These are phyloP conservation scores for Clarireedia hainanense DNA, from an alignment of 2,329 filamentous ascomycete species.

Conservation along the genomic window DNA sequence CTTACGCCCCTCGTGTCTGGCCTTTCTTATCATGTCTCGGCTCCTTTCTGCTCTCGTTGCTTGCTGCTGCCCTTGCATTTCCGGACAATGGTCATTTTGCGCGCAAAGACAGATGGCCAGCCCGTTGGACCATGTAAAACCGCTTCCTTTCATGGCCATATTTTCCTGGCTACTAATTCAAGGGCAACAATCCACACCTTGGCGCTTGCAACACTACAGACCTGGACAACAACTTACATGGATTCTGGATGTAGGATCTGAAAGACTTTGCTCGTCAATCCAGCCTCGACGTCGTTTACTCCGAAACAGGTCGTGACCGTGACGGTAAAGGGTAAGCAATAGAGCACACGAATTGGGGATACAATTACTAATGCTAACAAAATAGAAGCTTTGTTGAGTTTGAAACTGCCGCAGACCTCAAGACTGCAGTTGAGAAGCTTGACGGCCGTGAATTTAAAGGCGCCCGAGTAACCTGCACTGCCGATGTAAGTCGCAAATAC, in stretches of 20 bases:
- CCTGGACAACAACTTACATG: constrained; percentile 63
- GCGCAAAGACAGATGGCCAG: constrained; percentile 19
- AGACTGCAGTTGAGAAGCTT: constrained; percentile 88
- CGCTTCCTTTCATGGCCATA: constrained; percentile 20
- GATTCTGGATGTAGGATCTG: constrained; percentile 82
- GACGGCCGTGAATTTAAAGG: constrained; percentile 92
- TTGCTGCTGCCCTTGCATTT: constrained; percentile 22
- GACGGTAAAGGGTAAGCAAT: constrained; percentile 79
- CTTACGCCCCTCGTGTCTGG: constrained; percentile 17
- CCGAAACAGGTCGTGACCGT: constrained; percentile 85
- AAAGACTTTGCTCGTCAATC: constrained; percentile 99
- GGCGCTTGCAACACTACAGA: constrained; percentile 24
- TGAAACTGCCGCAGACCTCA: constrained; percentile 83
- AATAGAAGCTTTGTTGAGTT: constrained; percentile 85
- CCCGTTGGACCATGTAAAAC: constrained; percentile 23
- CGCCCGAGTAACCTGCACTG: constrained; percentile 72
- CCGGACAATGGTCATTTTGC: constrained; percentile 24
- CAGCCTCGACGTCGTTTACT: constrained; percentile 95
- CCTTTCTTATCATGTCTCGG: constrained; percentile 28
- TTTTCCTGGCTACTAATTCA: constrained; percentile 24
- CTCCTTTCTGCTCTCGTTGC: constrained; percentile 26
- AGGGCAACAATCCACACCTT: constrained; percentile 24
- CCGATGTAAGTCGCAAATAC: constrained; percentile 59
- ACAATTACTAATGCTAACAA: constrained; percentile 12
- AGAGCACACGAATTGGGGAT: not conserved